Conservation (phyloP, 2,329 filamentous ascomycete species). For the Pezicula neosporulosa region DNA sequence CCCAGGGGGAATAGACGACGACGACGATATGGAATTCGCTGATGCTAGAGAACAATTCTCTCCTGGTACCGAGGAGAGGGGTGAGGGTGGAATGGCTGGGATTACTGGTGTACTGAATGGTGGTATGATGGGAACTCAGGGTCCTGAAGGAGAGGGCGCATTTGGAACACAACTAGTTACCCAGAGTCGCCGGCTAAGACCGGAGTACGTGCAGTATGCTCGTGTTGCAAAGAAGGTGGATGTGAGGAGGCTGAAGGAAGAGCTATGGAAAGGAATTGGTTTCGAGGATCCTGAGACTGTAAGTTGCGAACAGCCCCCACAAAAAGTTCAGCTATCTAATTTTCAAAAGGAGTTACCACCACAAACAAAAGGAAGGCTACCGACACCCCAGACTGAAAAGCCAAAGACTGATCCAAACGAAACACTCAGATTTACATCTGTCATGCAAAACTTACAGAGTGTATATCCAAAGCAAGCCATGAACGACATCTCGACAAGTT, state of each 20-base stretch:
- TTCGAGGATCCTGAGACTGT: constrained; percentile 48
- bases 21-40: constrained; percentile 72
- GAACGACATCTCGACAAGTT: constrained; percentile 91
- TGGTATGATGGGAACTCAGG: constrained; percentile 38
- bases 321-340: constrained; percentile 9
- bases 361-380: constrained; percentile 24
- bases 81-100: constrained; percentile 41
- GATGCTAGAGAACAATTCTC: constrained; percentile 79
- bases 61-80: constrained; percentile 49
- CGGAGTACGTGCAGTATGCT: constrained; percentile 69
- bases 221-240: constrained; percentile 70
- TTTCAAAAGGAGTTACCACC: constrained; percentile 15
- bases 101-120: constrained; percentile 48
- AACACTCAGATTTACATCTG: constrained; percentile 77
- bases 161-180: constrained; percentile 69
- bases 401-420: constrained; percentile 34
- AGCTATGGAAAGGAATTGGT: constrained; percentile 65
- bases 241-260: constrained; percentile 64
- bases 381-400: constrained; percentile 31
- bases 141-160: constrained; percentile 34
- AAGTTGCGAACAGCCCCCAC: constrained; percentile 23
- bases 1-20: constrained; percentile 54
- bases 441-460: constrained; percentile 84
- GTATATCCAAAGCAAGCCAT: constrained; percentile 85
- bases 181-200: constrained; percentile 57